A percentile compares a stretch with the other conserved stretches of the same genome.
These are phyloP conservation scores for Acacia acuminata DNA, from an alignment of 306 rosid genomes.

Conservation along the genomic window DNA sequence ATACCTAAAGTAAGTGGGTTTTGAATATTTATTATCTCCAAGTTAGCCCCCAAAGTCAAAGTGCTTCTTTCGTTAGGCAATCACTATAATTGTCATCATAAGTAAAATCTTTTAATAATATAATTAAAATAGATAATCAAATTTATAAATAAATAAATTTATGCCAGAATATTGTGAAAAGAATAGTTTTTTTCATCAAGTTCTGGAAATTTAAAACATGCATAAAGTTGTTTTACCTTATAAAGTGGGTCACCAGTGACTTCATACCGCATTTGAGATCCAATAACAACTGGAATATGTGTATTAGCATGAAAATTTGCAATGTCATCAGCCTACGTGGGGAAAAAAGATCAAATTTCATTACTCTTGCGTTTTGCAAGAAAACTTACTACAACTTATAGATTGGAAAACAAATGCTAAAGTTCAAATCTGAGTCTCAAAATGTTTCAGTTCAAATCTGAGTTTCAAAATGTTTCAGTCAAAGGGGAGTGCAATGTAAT, in stretches of 20 bases:
- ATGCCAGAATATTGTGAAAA: background rate
- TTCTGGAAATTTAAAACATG: constrained; percentile 9
- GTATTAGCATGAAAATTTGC: constrained; percentile 65
- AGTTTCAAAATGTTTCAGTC: constrained; percentile 19
- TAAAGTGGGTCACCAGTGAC: constrained; percentile 68
- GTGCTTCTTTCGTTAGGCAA: background rate
- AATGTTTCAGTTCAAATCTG: constrained; percentile 17
- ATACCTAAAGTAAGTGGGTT: constrained; percentile 7
- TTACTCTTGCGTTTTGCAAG: background rate
- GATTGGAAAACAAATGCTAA: background rate
- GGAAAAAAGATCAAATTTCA: constrained; percentile 1
- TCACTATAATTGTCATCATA: background rate
- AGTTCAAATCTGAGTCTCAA: constrained; percentile 19
- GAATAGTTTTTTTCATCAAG: background rate
- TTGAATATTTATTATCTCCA: constrained; percentile 1
- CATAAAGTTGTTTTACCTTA: constrained; percentile 46
- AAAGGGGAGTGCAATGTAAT: background rate
- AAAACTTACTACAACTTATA: constrained; percentile 5
- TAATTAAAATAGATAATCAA: background rate
- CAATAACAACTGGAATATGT: constrained; percentile 67
- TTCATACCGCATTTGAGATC: constrained; percentile 76
- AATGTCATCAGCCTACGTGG: constrained; percentile 47
- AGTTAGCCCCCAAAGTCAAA: background rate
- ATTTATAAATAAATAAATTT: background rate
- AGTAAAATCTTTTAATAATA: background rate